Evolutionary conservation across 768 basidiomycete genomes (phyloP).

Genomic region (Pholiota conissans): DNA sequence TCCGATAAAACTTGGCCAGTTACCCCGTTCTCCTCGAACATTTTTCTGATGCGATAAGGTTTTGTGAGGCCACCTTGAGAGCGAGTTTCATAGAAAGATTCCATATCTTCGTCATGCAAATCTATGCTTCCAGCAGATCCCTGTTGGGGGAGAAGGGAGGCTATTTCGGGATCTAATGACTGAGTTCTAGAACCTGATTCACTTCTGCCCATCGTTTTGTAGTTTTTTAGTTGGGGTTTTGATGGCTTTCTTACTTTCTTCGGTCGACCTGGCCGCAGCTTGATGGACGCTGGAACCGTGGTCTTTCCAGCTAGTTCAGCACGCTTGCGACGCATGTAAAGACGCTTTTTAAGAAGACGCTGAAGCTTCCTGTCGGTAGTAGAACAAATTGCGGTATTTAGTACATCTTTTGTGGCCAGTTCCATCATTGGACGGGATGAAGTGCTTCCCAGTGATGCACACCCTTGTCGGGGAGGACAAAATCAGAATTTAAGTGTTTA

Average conservation of each 20-base stretch:
- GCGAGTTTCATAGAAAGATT: constrained; percentile 7
- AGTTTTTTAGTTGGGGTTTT: constrained; percentile 21
- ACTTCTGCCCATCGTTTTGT: constrained; percentile 8
- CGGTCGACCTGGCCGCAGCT: constrained; percentile 38
- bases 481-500: neutral
- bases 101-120: constrained; percentile 2
- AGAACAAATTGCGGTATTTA: neutral
- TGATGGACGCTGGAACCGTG: constrained; percentile 26
- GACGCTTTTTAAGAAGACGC: constrained; percentile 57
- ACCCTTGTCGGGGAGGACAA: neutral
- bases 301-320: constrained; percentile 44
- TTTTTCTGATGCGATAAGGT: constrained; percentile 40
- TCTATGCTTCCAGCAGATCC: neutral
- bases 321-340: constrained; percentile 74
- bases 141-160: neutral
- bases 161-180: neutral
- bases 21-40: constrained; percentile 45
- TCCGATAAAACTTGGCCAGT: constrained; percentile 40
- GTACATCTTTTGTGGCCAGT: neutral
- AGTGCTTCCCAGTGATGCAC: neutral
- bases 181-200: neutral
- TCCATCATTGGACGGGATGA: neutral
- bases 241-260: constrained; percentile 18
- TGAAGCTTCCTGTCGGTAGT: constrained; percentile 40
- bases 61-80: constrained; percentile 39